Percentiles rank a stretch among this genome's conserved stretches.
Evolutionary conservation across 768 basidiomycete genomes (phyloP).

Genomic region (Mycena maculata): DNA sequence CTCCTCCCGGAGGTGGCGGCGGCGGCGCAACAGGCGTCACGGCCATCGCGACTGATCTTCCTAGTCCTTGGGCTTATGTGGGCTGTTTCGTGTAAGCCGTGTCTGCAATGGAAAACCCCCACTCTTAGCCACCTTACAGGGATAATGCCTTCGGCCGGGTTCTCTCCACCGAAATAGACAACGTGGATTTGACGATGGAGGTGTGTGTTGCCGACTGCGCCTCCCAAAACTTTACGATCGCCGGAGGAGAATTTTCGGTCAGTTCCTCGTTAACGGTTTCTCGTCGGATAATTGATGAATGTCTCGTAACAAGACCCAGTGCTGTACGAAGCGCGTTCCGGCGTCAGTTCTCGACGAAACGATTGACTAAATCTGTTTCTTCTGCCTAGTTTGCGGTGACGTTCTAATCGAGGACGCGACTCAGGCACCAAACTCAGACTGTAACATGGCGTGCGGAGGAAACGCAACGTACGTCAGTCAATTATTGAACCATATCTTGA

Average conservation of each 20-base stretch:
- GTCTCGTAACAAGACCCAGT: constrained; percentile 42
- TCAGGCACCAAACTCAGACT: constrained; percentile 58
- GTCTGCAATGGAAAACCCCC: neutral
- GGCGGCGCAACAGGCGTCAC: constrained; percentile 40
- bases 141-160: constrained; percentile 75
- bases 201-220: constrained; percentile 71
- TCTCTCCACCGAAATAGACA: constrained; percentile 54
- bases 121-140: constrained; percentile 41
- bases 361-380: neutral
- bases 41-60: constrained; percentile 65
- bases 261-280: constrained; percentile 38
- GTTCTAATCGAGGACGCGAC: constrained; percentile 71
- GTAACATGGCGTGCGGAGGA: constrained; percentile 81
- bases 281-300: neutral
- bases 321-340: constrained; percentile 50
- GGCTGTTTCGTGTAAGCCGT: constrained; percentile 73
- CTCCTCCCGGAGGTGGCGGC: constrained; percentile 45
- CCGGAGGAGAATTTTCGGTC: constrained; percentile 77
- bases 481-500: neutral
- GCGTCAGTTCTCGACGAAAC: too few species aligned
- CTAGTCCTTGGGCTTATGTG: constrained; percentile 67
- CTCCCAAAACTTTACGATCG: constrained; percentile 67
- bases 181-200: constrained; percentile 61
- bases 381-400: constrained; percentile 73
- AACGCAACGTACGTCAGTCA: constrained; percentile 62